phyloP scores from a whole-genome alignment of 1,284 basidiomycete species.

The Macrocystidia cucumis region DNA sequence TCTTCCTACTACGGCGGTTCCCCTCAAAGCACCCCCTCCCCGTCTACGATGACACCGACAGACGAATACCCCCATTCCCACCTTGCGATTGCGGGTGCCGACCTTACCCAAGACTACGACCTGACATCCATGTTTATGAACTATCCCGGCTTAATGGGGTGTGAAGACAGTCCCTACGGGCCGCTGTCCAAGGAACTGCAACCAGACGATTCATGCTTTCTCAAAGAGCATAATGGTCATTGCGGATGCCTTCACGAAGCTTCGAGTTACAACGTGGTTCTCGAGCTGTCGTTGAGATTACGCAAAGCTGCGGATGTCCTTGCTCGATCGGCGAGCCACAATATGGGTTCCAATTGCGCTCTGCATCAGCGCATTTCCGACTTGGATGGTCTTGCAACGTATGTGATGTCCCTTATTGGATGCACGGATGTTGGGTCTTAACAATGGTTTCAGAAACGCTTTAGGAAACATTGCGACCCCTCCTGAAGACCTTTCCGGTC shows the following conservation, averaged over 20 bases:
- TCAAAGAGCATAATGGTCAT: slow-evolving; percentile 27
- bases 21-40: slow-evolving; percentile 31
- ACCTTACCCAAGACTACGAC: slow-evolving; percentile 27
- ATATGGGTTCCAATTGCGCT: slow-evolving; percentile 34
- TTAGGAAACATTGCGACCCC: slow-evolving; percentile 21
- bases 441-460: slow-evolving; percentile 17
- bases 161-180: slow-evolving; percentile 15
- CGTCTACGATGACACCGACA: slow-evolving; percentile 29
- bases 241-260: slow-evolving; percentile 53
- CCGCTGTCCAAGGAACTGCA: slow-evolving; percentile 14
- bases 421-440: slow-evolving; percentile 3
- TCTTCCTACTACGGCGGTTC: slow-evolving; percentile 25
- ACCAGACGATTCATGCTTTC: slow-evolving; percentile 15
- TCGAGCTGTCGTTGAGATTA: slow-evolving; percentile 55
- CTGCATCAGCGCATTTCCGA: slow-evolving; percentile 48
- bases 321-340: slow-evolving; percentile 40
- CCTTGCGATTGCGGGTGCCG: slow-evolving; percentile 17
- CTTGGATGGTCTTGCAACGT: slow-evolving; percentile 52
- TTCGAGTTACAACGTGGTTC: slow-evolving; percentile 43
- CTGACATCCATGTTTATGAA: slow-evolving; percentile 31
- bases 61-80: slow-evolving; percentile 27
- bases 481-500: slow-evolving; percentile 16
- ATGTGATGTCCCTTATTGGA: slow-evolving; percentile 19
- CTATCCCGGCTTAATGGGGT: slow-evolving; percentile 24
- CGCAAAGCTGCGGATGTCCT: slow-evolving; percentile 51